Evolutionary conservation across 352 stramenopile species (phyloP).

Genomic region (Globisporangium polare): DNA sequence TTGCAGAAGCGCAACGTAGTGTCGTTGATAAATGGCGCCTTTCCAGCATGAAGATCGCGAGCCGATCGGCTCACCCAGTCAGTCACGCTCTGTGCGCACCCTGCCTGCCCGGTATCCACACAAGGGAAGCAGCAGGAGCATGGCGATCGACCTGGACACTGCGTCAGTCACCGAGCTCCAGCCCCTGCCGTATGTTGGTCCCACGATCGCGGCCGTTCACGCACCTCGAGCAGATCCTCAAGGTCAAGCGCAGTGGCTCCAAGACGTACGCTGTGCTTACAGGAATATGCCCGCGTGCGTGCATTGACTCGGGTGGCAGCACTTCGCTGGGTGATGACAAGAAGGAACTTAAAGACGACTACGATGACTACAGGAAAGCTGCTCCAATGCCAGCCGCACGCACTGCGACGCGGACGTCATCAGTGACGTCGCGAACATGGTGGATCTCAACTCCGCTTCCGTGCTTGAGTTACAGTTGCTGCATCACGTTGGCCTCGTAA

Average conservation of each 20-base stretch:
- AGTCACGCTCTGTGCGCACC: too few relatives aligned
- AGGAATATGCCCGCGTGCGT: not conserved
- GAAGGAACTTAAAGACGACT: not conserved
- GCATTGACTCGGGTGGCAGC: not conserved
- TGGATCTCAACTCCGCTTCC: slow-evolving; percentile 19
- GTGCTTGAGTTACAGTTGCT: slow-evolving; percentile 33
- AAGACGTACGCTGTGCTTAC: slow-evolving; percentile 20
- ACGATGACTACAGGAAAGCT: not conserved
- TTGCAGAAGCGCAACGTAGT: too few relatives aligned
- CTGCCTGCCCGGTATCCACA: not conserved
- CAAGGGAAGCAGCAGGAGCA: not conserved
- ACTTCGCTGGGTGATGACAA: not conserved
- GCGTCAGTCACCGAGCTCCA: slow-evolving; percentile 31
- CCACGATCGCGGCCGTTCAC: slow-evolving; percentile 40
- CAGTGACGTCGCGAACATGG: not conserved
- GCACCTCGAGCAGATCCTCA: slow-evolving; percentile 28
- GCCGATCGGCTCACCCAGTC: too few relatives aligned
- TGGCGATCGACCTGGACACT: slow-evolving; percentile 28
- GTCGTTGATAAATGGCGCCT: too few relatives aligned
- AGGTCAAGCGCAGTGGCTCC: slow-evolving; percentile 42
- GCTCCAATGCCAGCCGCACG: not conserved
- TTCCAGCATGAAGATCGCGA: too few relatives aligned
- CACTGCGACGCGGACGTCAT: not conserved
- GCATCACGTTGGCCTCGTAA: slow-evolving; percentile 30
- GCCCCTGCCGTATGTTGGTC: slow-evolving; percentile 46